These are phyloP conservation scores for Recurvomyces mirabilis DNA, from an alignment of 495 filamentous ascomycete species.

Conservation along the genomic window DNA sequence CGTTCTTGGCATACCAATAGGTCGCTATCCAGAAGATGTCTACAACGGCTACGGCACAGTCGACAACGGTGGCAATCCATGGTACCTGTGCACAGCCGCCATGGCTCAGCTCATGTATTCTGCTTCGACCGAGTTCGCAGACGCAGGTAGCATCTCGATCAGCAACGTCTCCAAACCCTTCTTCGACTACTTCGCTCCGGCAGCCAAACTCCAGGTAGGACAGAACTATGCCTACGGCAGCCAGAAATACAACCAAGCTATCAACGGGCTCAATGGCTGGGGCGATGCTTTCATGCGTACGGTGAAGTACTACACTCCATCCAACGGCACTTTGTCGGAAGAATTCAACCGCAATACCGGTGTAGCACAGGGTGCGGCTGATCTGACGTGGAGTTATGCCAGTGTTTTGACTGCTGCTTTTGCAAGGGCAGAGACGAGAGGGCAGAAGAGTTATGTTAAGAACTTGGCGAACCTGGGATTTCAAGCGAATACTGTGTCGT, in stretches of 20 bases:
- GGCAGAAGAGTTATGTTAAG: constrained; percentile 11
- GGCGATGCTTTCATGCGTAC: constrained; percentile 23
- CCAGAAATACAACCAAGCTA: constrained; percentile 8
- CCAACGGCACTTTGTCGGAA: constrained; percentile 17
- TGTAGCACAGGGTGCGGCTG: constrained; percentile 15
- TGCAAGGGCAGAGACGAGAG: constrained; percentile 15
- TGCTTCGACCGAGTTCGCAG: constrained; percentile 12
- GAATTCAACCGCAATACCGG: constrained; percentile 22
- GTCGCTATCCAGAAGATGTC: constrained; percentile 37
- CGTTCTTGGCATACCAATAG: constrained; percentile 20
- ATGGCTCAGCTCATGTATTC: constrained; percentile 18
- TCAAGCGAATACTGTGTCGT: constrained; percentile 2
- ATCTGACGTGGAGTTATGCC: constrained; percentile 24
- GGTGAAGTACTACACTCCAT: constrained; percentile 22
- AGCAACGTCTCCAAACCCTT: constrained; percentile 20
- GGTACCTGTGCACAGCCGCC: constrained; percentile 36
- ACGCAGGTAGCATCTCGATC: constrained; percentile 13
- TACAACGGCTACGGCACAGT: constrained; percentile 34
- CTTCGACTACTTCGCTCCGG: constrained; percentile 22
- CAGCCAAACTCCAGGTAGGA: constrained; percentile 11
- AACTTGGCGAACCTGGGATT: constrained; percentile 17
- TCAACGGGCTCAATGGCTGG: constrained; percentile 21
- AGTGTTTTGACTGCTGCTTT: constrained; percentile 22
- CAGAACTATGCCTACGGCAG: constrained; percentile 12
- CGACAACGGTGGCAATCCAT: constrained; percentile 33